Conservation (phyloP, 2,329 filamentous ascomycete genomes). For the Phaeosphaeria sp. region DNA sequence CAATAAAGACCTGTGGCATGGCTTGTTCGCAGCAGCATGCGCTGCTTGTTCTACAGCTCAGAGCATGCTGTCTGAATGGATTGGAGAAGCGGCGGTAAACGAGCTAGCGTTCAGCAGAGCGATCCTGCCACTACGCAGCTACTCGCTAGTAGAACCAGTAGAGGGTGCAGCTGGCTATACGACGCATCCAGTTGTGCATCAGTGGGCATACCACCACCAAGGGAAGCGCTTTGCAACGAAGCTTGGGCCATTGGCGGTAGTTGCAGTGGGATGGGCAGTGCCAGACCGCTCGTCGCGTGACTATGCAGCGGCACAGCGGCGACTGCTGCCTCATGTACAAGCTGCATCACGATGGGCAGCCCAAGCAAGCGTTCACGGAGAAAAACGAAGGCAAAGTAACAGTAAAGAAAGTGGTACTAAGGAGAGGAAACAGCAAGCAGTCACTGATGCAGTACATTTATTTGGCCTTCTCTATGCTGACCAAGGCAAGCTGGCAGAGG, state of each 20-base stretch:
- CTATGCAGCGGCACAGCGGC: conserved; percentile 18
- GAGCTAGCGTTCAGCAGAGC: conserved; percentile 23
- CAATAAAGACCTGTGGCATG: conserved; percentile 33
- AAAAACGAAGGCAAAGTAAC: not conserved
- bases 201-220: no score
- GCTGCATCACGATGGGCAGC: conserved; percentile 8
- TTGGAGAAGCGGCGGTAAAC: conserved; percentile 15
- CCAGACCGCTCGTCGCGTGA: conserved; percentile 10
- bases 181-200: conserved; percentile 26
- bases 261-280: conserved; percentile 18
- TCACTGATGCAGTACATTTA: conserved; percentile 17
- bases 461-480: conserved; percentile 27
- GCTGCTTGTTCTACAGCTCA: conserved; percentile 2
- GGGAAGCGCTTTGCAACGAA: conserved; percentile 19
- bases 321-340: conserved; percentile 25
- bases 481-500: conserved; percentile 2
- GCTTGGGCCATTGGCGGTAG: conserved; percentile 15
- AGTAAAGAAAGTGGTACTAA: conserved; percentile 1
- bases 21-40: conserved; percentile 24
- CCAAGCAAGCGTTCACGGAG: not conserved
- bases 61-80: conserved; percentile 19
- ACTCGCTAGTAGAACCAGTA: conserved; percentile 30
- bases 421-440: conserved; percentile 5
- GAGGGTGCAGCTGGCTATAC: conserved; percentile 18
- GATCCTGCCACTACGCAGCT: conserved; percentile 28